Evolutionary conservation across 2,329 filamentous ascomycete species (phyloP).

Genomic region (Thermothelomyces thermophilus): DNA sequence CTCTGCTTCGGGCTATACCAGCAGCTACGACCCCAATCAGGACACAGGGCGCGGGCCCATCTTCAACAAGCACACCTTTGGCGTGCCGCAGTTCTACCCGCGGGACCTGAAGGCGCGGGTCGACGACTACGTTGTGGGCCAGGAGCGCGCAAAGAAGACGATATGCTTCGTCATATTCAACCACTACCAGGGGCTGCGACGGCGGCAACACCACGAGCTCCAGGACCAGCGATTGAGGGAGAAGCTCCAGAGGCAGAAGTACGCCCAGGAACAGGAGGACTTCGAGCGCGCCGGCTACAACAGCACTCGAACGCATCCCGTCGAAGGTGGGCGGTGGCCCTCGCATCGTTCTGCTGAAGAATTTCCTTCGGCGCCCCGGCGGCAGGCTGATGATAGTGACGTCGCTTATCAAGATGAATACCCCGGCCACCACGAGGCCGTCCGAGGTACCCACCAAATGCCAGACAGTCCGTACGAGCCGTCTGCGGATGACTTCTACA

Average conservation of each 20-base stretch:
- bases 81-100: slow-evolving; percentile 58
- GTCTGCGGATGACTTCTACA: slow-evolving; percentile 38
- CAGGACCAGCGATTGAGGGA: slow-evolving; percentile 51
- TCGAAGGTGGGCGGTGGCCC: slow-evolving; percentile 59
- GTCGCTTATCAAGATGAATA: slow-evolving; percentile 44
- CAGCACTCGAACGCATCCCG: slow-evolving; percentile 56
- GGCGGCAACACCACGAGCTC: slow-evolving; percentile 71
- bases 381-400: slow-evolving; percentile 34
- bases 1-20: slow-evolving; percentile 53
- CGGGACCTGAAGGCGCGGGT: slow-evolving; percentile 77
- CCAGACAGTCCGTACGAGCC: slow-evolving; percentile 24
- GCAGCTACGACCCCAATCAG: slow-evolving; percentile 49
- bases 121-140: slow-evolving; percentile 93
- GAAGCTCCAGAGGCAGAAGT: slow-evolving; percentile 63
- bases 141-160: slow-evolving; percentile 90
- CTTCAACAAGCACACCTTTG: slow-evolving; percentile 51
- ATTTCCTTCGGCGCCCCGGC: slow-evolving; percentile 23
- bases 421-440: slow-evolving; percentile 44
- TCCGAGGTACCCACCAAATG: slow-evolving; percentile 37
- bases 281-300: slow-evolving; percentile 32
- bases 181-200: slow-evolving; percentile 83
- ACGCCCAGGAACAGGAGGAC: slow-evolving; percentile 58
- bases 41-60: slow-evolving; percentile 53
- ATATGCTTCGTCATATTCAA: slow-evolving; percentile 93
- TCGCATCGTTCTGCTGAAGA: slow-evolving; percentile 22